Conservation (phyloP, 208 protist genomes). For the Trypanosoma platydactyli region DNA sequence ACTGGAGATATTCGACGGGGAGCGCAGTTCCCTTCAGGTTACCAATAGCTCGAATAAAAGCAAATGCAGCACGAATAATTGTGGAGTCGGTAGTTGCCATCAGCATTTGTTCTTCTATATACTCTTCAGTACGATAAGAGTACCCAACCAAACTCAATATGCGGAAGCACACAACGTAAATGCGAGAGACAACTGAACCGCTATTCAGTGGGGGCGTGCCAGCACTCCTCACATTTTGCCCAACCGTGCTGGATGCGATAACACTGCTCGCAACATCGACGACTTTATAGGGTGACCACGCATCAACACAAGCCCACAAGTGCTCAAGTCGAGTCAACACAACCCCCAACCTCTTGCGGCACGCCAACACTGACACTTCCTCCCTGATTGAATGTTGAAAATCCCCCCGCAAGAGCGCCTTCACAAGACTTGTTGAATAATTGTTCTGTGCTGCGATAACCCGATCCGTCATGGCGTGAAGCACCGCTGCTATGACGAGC, state of each 20-base stretch:
- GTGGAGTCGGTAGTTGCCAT: conserved; percentile 5
- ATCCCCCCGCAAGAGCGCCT: conserved; percentile 11
- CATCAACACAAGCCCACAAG: conserved; percentile 43
- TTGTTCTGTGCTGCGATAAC: conserved; percentile 66
- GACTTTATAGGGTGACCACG: conserved; percentile 50
- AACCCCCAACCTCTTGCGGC: conserved; percentile 18
- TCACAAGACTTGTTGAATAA: conserved; percentile 48
- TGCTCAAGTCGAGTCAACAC: conserved; percentile 24
- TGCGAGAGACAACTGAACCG: conserved; percentile 55
- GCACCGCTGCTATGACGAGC: conserved; percentile 21
- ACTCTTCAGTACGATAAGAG: conserved; percentile 15
- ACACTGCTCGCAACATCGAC: conserved; percentile 44
- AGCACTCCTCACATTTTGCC: conserved; percentile 13
- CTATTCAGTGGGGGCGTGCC: neutral
- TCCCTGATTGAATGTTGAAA: conserved; percentile 13
- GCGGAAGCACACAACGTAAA: conserved; percentile 67
- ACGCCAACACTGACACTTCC: conserved; percentile 17
- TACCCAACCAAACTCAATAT: conserved; percentile 44
- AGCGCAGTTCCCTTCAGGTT: conserved; percentile 36
- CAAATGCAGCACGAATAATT: conserved; percentile 18
- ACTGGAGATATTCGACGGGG: conserved; percentile 56
- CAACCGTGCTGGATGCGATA: conserved; percentile 1
- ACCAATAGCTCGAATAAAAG: conserved; percentile 33
- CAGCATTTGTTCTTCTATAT: conserved; percentile 15
- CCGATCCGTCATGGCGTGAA: conserved; percentile 56